Evolutionary conservation across 2,329 filamentous ascomycete genomes (phyloP).

Genomic region (Elsinoe necatrix): DNA sequence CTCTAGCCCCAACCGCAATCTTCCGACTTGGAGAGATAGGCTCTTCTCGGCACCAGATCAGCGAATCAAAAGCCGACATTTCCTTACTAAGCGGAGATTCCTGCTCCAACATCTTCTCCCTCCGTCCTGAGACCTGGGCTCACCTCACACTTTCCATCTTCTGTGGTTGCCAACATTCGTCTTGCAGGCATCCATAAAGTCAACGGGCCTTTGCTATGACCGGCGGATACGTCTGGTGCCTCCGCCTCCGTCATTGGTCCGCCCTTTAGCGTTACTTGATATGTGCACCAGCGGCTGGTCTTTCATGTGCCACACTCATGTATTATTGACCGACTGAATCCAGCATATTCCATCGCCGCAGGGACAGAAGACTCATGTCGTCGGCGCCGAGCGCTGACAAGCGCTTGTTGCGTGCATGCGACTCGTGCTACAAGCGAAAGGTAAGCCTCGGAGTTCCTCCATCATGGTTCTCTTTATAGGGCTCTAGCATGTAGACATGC

Average conservation of each 20-base stretch:
- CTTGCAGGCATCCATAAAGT: neutral
- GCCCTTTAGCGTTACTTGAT: neutral
- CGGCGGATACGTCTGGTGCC: neutral
- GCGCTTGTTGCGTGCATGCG: slow-evolving; percentile 34
- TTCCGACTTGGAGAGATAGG: neutral
- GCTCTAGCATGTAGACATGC: neutral
- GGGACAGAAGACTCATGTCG: neutral
- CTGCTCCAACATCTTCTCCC: neutral
- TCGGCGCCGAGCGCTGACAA: neutral
- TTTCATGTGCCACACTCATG: neutral
- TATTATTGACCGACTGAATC: neutral
- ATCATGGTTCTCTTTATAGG: neutral
- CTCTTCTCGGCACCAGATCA: neutral
- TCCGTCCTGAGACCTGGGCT: neutral
- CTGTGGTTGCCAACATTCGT: neutral
- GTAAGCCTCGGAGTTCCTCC: slow-evolving; percentile 24
- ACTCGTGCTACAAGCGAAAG: slow-evolving; percentile 45
- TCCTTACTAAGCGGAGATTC: neutral
- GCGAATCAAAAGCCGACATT: neutral
- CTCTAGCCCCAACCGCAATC: neutral
- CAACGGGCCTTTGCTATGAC: neutral
- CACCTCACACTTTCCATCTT: neutral
- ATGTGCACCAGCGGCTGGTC: neutral
- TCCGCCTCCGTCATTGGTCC: slow-evolving; percentile 8
- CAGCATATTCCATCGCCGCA: neutral